Base-by-base conservation (phyloP, 108 stramenopile species). In the Discostella pseudostelligera region DNA sequence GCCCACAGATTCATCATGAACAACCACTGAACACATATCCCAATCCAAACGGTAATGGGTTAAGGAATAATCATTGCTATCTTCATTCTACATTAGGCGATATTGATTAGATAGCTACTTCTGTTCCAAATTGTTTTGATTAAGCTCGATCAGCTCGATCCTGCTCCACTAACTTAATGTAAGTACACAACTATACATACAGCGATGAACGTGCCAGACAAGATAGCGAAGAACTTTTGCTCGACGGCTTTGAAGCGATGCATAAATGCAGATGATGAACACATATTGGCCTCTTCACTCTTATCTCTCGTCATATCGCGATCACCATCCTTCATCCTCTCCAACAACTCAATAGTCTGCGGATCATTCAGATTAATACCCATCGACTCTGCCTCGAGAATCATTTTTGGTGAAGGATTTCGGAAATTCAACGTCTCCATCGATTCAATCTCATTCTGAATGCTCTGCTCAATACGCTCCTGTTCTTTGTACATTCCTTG, bases 291-390 rank as follows among this genome's bases (percentile, higher is more conserved):
- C 26, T 26, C 14, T 1, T 25, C 26, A 14, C 24, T 14, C 14
- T 26, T 51, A 24, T 11, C 26, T 25, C 50, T 51, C 24, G 26
- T 26, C 50, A 3, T 26, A 10, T 22, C 24, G 24, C 14, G 50
- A 51, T 51, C 50, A 10, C 19, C 55, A 45, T 48, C 67, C 42
- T 37, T 60, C 62, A 70, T 51, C 44, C 45, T 10, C 50, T 70
- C 69, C 17, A 75, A 49, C 21, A 75, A 16, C 35, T 70, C 54
- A 6, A 65, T 11, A 1, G 70, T 71, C 1, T 42, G 63, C 9
- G 62, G 55, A 35, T 75, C 74, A 45, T 19, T 43, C 19, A 78
- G 67, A 56, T 78, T 58, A 2, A 78, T 71, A 25, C 76, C 76
- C 57, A 67, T 72, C 7, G 56, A 22, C 20, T 72, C 44, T 24